Evolutionary conservation across 768 basidiomycete species (phyloP).

Genomic region (Trametes villosa): DNA sequence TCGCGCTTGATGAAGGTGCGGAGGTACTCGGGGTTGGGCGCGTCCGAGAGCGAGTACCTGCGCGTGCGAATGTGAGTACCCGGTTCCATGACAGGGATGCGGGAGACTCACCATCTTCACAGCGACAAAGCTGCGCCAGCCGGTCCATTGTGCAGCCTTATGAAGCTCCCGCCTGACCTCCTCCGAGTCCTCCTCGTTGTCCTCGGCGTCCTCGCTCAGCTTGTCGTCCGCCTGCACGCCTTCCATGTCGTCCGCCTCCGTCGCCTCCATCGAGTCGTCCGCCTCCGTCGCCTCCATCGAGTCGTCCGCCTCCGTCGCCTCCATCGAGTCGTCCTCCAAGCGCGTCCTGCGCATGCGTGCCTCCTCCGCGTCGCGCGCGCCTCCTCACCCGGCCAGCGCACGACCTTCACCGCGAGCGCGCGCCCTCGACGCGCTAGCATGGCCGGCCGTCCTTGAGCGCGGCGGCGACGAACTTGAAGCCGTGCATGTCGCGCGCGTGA

Average conservation of each 20-base stretch:
- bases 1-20: constrained; percentile 33
- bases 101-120: constrained; percentile 21
- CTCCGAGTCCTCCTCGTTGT: constrained; percentile 69
- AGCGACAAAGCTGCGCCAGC: constrained; percentile 29
- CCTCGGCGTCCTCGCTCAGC: constrained; percentile 46
- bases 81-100: not conserved
- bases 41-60: constrained; percentile 31
- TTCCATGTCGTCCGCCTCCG: constrained; percentile 63
- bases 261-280: too few relatives aligned
- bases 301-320: too few relatives aligned
- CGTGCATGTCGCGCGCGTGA: constrained; percentile 74
- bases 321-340: constrained; percentile 73
- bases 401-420: constrained; percentile 70
- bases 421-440: constrained; percentile 67
- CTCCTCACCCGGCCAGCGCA: constrained; percentile 72
- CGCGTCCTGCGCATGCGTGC: constrained; percentile 60
- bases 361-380: constrained; percentile 72
- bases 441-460: constrained; percentile 50
- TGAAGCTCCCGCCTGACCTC: constrained; percentile 78
- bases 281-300: too few relatives aligned
- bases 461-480: constrained; percentile 59
- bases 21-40: constrained; percentile 25
- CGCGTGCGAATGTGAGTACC: not conserved
- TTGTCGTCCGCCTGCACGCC: constrained; percentile 53
- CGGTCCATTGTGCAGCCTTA: too few relatives aligned